Conservation (phyloP, 108 stramenopile species). For the Aurantiochytrium sp. region DNA sequence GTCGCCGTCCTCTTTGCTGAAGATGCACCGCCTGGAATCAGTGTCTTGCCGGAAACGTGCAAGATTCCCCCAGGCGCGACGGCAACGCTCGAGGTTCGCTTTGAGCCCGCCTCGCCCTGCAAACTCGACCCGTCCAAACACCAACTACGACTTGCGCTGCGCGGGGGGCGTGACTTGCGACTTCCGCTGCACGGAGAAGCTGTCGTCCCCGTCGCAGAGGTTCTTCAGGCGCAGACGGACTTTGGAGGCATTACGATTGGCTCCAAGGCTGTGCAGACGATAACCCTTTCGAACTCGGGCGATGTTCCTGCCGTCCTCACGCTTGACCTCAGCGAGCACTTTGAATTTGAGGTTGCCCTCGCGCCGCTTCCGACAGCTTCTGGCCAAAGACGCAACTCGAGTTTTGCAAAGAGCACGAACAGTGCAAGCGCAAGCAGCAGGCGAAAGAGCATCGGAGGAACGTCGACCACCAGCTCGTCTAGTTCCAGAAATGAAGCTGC, state of each 20-base stretch:
- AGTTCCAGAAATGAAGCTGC: neutral
- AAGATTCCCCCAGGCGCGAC: neutral
- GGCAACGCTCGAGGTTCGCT: neutral
- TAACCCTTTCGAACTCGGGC: conserved; percentile 34
- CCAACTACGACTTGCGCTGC: neutral
- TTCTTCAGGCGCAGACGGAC: neutral
- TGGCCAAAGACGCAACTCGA: too few species aligned
- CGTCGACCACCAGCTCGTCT: too few species aligned
- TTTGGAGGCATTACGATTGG: conserved; percentile 30
- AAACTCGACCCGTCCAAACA: neutral
- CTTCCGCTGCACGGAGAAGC: conserved; percentile 22
- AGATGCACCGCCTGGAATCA: conserved; percentile 23
- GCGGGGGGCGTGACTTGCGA: conserved; percentile 27
- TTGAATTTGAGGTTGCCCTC: conserved; percentile 35
- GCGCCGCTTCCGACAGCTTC: neutral
- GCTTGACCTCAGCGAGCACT: conserved; percentile 32
- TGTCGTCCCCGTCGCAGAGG: conserved; percentile 26
- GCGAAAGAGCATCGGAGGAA: too few species aligned
- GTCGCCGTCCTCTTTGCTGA: conserved; percentile 37
- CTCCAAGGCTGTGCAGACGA: neutral
- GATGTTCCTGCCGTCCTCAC: conserved; percentile 35
- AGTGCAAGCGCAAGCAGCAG: too few species aligned
- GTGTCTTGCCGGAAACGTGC: neutral
- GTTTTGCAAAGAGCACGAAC: neutral
- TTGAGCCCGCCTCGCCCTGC: conserved; percentile 3